A percentile compares a stretch with the other conserved stretches of the same genome.
Conservation (phyloP, 495 filamentous ascomycete species). For the Clavariopsis aquatica region DNA sequence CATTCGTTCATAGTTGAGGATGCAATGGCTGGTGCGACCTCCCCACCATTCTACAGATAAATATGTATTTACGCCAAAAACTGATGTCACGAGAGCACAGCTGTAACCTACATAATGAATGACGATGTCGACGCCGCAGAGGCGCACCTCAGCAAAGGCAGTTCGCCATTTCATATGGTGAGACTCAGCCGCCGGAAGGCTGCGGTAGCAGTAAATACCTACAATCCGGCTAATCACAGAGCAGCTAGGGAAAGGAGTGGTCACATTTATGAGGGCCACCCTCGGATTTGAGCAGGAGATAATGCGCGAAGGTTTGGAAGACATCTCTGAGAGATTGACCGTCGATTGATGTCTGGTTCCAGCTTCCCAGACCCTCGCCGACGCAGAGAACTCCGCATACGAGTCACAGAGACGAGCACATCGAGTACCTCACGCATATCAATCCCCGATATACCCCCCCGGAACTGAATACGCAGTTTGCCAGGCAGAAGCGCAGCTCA, state of each 20-base stretch:
- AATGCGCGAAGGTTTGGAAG: constrained; percentile 70
- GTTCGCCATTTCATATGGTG: constrained; percentile 89
- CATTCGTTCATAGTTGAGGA: constrained; percentile 56
- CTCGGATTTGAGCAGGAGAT: constrained; percentile 94
- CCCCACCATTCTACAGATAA: background rate
- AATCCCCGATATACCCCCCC: constrained; percentile 69
- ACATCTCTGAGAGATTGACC: background rate
- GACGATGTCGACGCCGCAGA: constrained; percentile 92
- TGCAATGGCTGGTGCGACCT: constrained; percentile 58
- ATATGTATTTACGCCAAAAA: background rate
- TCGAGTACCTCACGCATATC: constrained; percentile 53
- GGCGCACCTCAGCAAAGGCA: constrained; percentile 64
- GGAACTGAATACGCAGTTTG: constrained; percentile 84
- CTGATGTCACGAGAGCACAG: constrained; percentile 33
- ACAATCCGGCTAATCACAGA: constrained; percentile 12
- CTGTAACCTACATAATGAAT: constrained; percentile 73
- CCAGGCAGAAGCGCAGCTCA: constrained; percentile 79
- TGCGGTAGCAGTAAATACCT: background rate
- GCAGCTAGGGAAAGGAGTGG: constrained; percentile 75
- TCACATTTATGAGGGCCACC: constrained; percentile 81
- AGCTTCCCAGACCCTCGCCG: constrained; percentile 71
- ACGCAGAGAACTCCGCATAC: constrained; percentile 77
- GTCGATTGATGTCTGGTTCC: constrained; percentile 22
- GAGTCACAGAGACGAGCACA: constrained; percentile 76
- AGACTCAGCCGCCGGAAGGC: constrained; percentile 19